Conservation (phyloP, 2,329 filamentous ascomycete species). For the Microdochium bolleyi region DNA sequence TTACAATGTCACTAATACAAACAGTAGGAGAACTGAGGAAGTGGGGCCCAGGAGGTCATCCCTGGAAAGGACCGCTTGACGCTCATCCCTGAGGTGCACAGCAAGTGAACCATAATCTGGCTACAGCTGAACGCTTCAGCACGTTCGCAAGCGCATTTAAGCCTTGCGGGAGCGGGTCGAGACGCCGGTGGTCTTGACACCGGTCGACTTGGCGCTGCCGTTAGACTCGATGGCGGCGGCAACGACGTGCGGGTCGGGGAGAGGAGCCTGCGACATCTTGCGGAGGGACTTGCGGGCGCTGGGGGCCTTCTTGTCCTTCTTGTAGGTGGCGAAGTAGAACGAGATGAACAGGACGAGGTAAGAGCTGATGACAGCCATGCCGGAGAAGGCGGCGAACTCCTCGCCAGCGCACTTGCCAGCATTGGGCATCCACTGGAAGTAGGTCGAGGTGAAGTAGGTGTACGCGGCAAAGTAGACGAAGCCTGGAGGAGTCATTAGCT, state of each 20-base stretch:
- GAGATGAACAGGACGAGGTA: slow-evolving; percentile 98
- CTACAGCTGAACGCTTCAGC: not conserved
- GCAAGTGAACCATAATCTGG: slow-evolving; percentile 2
- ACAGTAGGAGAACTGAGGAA: not conserved
- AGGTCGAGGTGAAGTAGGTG: slow-evolving; percentile 92
- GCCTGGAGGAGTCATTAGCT: slow-evolving; percentile 39
- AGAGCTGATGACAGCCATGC: slow-evolving; percentile 84
- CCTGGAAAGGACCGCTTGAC: not conserved
- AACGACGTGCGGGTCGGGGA: slow-evolving; percentile 77
- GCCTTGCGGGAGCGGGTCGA: slow-evolving; percentile 65
- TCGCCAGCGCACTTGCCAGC: slow-evolving; percentile 83
- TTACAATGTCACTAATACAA: slow-evolving; percentile 22
- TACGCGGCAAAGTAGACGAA: slow-evolving; percentile 99
- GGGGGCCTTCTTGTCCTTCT: slow-evolving; percentile 70
- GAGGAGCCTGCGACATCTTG: slow-evolving; percentile 55
- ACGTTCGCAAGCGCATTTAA: slow-evolving; percentile 25
- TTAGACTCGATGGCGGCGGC: slow-evolving; percentile 47
- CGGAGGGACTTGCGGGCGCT: slow-evolving; percentile 73
- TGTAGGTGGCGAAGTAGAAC: slow-evolving; percentile 97
- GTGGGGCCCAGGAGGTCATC: not conserved
- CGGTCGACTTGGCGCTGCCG: slow-evolving; percentile 44
- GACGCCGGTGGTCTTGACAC: slow-evolving; percentile 49
- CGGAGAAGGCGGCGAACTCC: slow-evolving; percentile 90
- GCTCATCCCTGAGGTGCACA: not conserved
- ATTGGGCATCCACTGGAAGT: slow-evolving; percentile 81